These are phyloP conservation scores for Calvatia gigantea DNA, from an alignment of 768 basidiomycete species.

Conservation along the genomic window DNA sequence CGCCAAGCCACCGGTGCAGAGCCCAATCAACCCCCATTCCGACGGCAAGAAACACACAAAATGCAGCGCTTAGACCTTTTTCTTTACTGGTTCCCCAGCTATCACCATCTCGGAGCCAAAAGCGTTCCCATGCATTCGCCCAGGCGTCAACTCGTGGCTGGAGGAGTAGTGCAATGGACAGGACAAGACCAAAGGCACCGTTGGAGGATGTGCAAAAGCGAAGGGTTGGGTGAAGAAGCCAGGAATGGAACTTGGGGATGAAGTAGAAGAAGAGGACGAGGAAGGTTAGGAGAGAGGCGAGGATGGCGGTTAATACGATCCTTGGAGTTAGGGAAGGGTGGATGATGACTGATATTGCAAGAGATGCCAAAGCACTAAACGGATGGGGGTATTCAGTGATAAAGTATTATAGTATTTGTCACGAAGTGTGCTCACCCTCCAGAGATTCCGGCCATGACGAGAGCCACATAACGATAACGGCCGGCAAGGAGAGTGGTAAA, in stretches of 20 bases:
- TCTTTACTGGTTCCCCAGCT: constrained; percentile 54
- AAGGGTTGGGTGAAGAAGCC: constrained; percentile 42
- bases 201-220: constrained; percentile 49
- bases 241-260: constrained; percentile 38
- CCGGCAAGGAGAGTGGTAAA: constrained; percentile 47
- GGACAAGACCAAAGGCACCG: constrained; percentile 54
- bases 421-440: constrained; percentile 45
- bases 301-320: constrained; percentile 34
- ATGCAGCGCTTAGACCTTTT: constrained; percentile 56
- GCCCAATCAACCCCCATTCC: constrained; percentile 55
- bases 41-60: constrained; percentile 43
- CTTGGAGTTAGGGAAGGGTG: constrained; percentile 52
- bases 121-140: constrained; percentile 60
- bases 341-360: constrained; percentile 33
- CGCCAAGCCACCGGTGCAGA: constrained; percentile 52
- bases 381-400: constrained; percentile 18
- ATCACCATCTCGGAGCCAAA: constrained; percentile 44
- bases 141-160: constrained; percentile 40
- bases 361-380: constrained; percentile 44
- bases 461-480: constrained; percentile 50
- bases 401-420: background rate
- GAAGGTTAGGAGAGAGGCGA: constrained; percentile 29
- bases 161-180: constrained; percentile 53
- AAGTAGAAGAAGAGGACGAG: constrained; percentile 36
- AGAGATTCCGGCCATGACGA: constrained; percentile 43